Evolutionary conservation across 2,329 filamentous ascomycete species (phyloP).

Genomic region (Neofusicoccum laricinum): DNA sequence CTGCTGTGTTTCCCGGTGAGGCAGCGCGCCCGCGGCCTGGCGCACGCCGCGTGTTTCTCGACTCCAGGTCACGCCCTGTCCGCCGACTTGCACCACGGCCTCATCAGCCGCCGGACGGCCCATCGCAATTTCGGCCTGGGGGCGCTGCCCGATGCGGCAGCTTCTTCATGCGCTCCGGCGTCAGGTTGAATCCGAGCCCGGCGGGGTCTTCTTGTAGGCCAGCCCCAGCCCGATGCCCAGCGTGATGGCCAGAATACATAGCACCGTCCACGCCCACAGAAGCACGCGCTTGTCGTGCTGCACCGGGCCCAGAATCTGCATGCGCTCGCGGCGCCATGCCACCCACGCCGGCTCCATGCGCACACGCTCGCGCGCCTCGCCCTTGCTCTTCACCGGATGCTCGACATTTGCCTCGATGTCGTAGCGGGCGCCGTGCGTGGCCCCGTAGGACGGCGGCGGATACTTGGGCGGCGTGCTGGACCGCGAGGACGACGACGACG

Average conservation of each 20-base stretch:
- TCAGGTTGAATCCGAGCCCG: background rate
- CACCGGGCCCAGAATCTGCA: conserved; percentile 5
- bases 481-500: background rate
- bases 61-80: background rate
- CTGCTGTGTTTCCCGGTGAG: background rate
- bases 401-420: background rate
- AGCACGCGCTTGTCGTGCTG: conserved; percentile 11
- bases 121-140: background rate
- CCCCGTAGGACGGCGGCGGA: conserved; percentile 1
- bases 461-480: conserved; percentile 3
- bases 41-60: conserved; percentile 7
- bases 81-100: background rate
- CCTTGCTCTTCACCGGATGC: background rate
- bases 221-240: conserved; percentile 9
- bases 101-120: background rate
- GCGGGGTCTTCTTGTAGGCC: background rate
- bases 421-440: background rate
- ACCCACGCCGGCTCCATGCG: conserved; percentile 10
- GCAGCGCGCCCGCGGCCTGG: background rate
- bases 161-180: background rate
- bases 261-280: conserved; percentile 8
- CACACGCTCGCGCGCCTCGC: background rate
- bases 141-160: background rate
- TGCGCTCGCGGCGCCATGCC: conserved; percentile 11
- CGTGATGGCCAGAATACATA: conserved; percentile 6